Percentiles rank a stretch among this genome's conserved stretches.
These are phyloP conservation scores for Phytopythium oedochilum DNA, from an alignment of 352 stramenopile genomes.

Conservation along the genomic window DNA sequence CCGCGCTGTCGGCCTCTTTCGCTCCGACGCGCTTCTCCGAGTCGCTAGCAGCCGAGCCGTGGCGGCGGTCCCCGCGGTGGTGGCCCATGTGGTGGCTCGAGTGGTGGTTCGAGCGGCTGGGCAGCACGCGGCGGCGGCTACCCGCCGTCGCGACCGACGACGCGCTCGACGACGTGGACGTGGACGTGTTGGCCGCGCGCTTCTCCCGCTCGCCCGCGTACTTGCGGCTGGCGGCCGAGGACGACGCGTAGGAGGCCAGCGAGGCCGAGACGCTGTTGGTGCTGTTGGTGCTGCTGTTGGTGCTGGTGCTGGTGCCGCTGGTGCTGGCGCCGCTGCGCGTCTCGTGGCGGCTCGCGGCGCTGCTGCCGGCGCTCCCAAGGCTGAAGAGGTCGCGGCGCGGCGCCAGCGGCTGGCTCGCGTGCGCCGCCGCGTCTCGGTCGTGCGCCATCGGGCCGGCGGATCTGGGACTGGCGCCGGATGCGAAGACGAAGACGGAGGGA, in stretches of 20 bases:
- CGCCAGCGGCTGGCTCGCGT: slow-evolving; percentile 18
- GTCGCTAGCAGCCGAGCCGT: too few relatives aligned
- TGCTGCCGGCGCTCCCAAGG: slow-evolving; percentile 9
- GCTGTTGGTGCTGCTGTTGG: background rate
- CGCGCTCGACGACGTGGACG: slow-evolving; percentile 27
- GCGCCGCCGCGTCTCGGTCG: slow-evolving; percentile 15
- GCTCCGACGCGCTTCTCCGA: background rate
- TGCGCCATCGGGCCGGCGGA: slow-evolving; percentile 20
- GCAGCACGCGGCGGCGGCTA: slow-evolving; percentile 6
- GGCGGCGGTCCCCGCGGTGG: background rate
- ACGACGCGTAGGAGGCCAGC: slow-evolving; percentile 17
- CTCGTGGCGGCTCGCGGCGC: slow-evolving; percentile 1
- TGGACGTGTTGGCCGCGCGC: slow-evolving; percentile 20
- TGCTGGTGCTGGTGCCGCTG: slow-evolving; percentile 16
- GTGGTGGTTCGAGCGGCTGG: slow-evolving; percentile 19
- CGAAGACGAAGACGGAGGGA: background rate
- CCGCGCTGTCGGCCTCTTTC: background rate
- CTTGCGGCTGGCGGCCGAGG: slow-evolving; percentile 17
- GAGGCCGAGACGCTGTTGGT: slow-evolving; percentile 8
- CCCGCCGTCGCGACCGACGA: slow-evolving; percentile 22
- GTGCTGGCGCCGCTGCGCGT: background rate
- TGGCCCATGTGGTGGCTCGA: slow-evolving; percentile 1
- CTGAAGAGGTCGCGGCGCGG: slow-evolving; percentile 24
- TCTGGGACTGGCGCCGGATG: background rate
- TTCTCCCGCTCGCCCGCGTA: slow-evolving; percentile 20